These are phyloP conservation scores for Citrus trifoliata DNA, from an alignment of 345 rosid genomes.

Conservation along the genomic window DNA sequence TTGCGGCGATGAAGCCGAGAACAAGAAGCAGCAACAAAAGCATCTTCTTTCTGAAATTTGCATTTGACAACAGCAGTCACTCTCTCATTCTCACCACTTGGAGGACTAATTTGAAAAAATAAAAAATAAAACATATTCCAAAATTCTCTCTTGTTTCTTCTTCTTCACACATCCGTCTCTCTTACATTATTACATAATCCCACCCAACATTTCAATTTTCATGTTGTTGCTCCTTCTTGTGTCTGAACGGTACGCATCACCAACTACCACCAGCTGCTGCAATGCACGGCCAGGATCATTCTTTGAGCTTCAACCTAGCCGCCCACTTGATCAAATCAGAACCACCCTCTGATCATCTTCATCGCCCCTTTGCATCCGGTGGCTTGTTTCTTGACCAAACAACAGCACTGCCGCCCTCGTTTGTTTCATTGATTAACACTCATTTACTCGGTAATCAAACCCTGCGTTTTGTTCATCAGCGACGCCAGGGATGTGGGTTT, in stretches of 20 bases:
- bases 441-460: constrained; percentile 1
- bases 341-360: constrained; percentile 10
- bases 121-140: background rate
- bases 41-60: background rate
- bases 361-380: constrained; percentile 22
- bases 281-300: constrained; percentile 54
- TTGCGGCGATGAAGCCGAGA: background rate
- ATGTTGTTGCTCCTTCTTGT: no score
- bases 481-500: constrained; percentile 40
- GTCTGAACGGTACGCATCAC: background rate
- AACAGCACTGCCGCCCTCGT: constrained; percentile 28
- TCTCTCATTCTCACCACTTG: background rate
- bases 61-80: background rate
- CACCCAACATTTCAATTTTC: background rate
- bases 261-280: background rate
- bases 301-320: constrained; percentile 17
- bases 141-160: background rate
- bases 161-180: no score
- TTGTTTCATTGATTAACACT: constrained; percentile 32
- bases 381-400: constrained; percentile 58
- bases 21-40: background rate
- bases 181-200: background rate
- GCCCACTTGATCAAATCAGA: constrained; percentile 31
- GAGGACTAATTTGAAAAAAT: background rate
- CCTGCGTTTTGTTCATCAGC: constrained; percentile 25